Conservation (phyloP, 2,329 filamentous ascomycete genomes). For the Aspergillus pseudotamarii region DNA sequence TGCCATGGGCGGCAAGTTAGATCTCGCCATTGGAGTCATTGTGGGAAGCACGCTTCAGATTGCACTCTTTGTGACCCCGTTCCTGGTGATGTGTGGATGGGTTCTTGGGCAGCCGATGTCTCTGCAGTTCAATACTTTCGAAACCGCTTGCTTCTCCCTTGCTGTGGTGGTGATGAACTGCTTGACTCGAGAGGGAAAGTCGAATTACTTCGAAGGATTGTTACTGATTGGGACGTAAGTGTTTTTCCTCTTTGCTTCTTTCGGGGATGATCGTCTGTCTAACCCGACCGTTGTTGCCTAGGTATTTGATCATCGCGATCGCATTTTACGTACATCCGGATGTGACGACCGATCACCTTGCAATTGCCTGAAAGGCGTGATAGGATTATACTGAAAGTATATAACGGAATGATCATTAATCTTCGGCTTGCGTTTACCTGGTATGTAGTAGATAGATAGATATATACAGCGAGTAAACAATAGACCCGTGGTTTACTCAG, state of each 20-base stretch:
- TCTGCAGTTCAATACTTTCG: conserved; percentile 22
- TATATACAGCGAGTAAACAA: background rate
- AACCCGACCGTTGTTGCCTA: conserved; percentile 2
- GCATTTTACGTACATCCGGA: conserved; percentile 24
- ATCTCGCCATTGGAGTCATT: conserved; percentile 58
- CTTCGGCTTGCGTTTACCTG: background rate
- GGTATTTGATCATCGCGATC: conserved; percentile 23
- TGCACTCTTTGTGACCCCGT: conserved; percentile 59
- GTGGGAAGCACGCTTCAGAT: conserved; percentile 60
- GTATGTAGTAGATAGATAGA: background rate
- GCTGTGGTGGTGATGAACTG: conserved; percentile 26
- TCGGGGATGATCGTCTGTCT: background rate
- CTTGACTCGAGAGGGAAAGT: conserved; percentile 22
- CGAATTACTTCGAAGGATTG: conserved; percentile 24
- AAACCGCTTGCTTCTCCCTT: conserved; percentile 23
- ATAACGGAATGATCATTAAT: too few species aligned
- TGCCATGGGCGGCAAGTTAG: conserved; percentile 61
- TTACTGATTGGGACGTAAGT: conserved; percentile 25
- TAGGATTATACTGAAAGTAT: background rate
- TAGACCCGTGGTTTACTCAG: background rate
- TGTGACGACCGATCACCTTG: background rate
- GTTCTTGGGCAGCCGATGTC: conserved; percentile 55
- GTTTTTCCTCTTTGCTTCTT: background rate
- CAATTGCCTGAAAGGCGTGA: background rate
- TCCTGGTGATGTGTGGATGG: conserved; percentile 61